Evolutionary conservation across 2,329 filamentous ascomycete species (phyloP), one percentile per base, ranked within the genome.

Genomic region (Leptographium radiaticola): DNA sequence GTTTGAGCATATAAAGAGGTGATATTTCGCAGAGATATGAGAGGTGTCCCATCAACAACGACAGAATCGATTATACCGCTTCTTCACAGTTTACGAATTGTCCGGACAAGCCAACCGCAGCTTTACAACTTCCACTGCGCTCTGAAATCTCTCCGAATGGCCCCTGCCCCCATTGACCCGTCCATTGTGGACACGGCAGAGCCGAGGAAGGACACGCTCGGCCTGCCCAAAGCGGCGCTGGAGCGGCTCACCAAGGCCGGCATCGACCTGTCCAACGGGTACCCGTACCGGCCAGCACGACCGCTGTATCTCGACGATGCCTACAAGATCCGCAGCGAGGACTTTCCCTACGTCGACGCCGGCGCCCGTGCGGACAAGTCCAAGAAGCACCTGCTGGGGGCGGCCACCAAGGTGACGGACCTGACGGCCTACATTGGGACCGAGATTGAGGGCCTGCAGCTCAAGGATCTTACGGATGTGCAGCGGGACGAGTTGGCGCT

Each of bases 241-340:
- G 69, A 73, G 49, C 75, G 84, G 5, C 71, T 88, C 0, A 77
- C 80, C 59, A 86, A 84, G 57, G 83, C 81, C 0, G 83, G 81
- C 1, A 75, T 88, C 52, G 83, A 89, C 62, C 71, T 88, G 2
- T 84, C 81, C 1, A 68, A 79, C 1, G 85, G 84, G 0, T 88
- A 88, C 59, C 85, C 85, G 0, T 87, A 87, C 60, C 77, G 83
- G 0, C 84, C 84, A 1, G 75, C 79, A 0, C 74, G 75, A 49
- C 84, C 85, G 0, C 68, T 87, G 1, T 88, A 81, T 59, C 69
- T 87, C 0, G 79, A 89, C 54, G 84, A 88, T 59, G 81, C 83
- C 4, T 80, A 79, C 66, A 78, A 77, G 49, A 83, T 89, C 62
- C 71, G 84, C 18, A 72, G 78, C 64, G 65, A 75, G 55, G 76